Conservation (phyloP, 1,284 basidiomycete species). For the Ganoderma multipileum region DNA sequence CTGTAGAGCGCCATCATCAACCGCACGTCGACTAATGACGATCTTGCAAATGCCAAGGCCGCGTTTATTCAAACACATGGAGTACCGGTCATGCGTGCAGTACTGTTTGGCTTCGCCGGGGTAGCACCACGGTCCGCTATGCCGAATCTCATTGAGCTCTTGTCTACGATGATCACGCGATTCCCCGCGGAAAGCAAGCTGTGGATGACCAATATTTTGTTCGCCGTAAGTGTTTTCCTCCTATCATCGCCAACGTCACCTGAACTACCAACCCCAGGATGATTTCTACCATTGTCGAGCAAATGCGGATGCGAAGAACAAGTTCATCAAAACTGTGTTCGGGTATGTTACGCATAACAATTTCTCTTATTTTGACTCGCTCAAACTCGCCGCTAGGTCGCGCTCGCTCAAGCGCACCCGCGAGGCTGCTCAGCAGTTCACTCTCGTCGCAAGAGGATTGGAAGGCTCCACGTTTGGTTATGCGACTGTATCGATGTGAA, state of each 20-base stretch:
- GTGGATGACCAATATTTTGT: constrained; percentile 80
- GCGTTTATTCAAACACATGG: constrained; percentile 70
- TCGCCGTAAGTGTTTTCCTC: constrained; percentile 57
- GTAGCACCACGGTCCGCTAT: constrained; percentile 84
- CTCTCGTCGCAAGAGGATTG: constrained; percentile 74
- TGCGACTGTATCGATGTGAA: constrained; percentile 48
- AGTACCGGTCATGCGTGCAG: constrained; percentile 69
- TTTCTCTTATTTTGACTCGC: background rate
- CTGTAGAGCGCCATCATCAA: constrained; percentile 66
- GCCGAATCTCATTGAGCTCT: constrained; percentile 82
- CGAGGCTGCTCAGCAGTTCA: constrained; percentile 81
- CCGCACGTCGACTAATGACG: constrained; percentile 61
- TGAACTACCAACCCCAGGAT: constrained; percentile 45
- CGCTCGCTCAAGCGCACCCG: constrained; percentile 68
- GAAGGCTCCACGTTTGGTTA: constrained; percentile 83
- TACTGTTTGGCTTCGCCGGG: constrained; percentile 81
- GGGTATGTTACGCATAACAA: constrained; percentile 52
- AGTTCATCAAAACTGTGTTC: constrained; percentile 76
- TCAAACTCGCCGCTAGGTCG: constrained; percentile 48
- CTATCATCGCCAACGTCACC: background rate
- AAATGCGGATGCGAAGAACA: constrained; percentile 73
- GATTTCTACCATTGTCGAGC: constrained; percentile 73
- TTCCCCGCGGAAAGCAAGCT: constrained; percentile 57
- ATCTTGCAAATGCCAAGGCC: constrained; percentile 55
- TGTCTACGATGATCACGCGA: constrained; percentile 69